Evolutionary conservation across 441 rosid genomes (phyloP).

Genomic region (Populus hybrid): DNA sequence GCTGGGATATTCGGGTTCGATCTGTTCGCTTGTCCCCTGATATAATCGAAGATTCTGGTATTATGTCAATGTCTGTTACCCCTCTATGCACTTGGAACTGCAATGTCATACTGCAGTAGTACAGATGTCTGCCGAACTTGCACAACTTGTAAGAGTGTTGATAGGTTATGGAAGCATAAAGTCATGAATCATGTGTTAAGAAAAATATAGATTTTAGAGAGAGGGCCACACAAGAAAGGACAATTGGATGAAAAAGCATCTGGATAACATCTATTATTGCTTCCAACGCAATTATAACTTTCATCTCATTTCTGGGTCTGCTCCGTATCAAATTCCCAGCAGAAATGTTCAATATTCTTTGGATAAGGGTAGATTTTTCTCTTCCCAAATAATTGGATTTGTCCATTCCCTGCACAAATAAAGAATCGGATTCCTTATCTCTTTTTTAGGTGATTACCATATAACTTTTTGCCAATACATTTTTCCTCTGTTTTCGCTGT

Average conservation of each 20-base stretch:
- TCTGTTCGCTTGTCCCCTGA: conserved; percentile 1
- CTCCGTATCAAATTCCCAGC: not conserved
- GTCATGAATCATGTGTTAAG: not conserved
- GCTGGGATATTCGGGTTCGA: not conserved
- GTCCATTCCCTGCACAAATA: not conserved
- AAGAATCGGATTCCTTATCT: not conserved
- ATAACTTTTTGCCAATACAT: not conserved
- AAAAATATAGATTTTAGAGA: not conserved
- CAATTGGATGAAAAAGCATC: not conserved
- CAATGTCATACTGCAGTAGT: not conserved
- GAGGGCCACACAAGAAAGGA: not conserved
- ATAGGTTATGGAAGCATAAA: not conserved
- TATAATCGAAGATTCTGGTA: conserved; percentile 14
- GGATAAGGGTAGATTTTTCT: not conserved
- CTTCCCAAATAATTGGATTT: not conserved
- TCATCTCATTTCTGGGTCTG: not conserved
- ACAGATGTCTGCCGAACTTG: not conserved
- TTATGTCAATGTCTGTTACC: not conserved
- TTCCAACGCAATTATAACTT: not conserved
- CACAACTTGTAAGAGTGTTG: not conserved
- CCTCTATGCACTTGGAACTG: not conserved
- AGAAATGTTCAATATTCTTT: not conserved
- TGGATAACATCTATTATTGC: not conserved
- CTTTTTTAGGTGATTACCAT: not conserved
- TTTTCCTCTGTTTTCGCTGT: not conserved